Percentiles rank a stretch among this genome's conserved stretches.
Conservation (phyloP, 768 basidiomycete species). For the Rhodotorula taiwanensis region DNA sequence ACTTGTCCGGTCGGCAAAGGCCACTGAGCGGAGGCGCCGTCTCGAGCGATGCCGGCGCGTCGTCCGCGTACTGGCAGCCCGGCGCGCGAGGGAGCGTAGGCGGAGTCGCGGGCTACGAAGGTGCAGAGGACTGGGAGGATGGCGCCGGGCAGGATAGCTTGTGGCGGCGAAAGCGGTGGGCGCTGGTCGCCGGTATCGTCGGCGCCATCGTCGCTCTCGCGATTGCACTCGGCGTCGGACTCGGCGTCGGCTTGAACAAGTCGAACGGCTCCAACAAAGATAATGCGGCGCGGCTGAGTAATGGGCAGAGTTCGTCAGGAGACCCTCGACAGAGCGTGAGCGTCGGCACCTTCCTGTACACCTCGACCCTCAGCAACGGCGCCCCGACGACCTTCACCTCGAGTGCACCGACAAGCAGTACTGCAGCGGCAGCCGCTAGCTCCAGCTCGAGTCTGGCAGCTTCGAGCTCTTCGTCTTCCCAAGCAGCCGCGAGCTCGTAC, state of each 20-base stretch:
- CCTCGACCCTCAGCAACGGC: conserved; percentile 5
- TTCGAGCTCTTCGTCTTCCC: no score
- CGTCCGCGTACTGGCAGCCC: conserved; percentile 25
- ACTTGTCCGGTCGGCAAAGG: neutral
- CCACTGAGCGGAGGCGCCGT: neutral
- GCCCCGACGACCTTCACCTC: neutral
- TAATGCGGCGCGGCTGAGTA: conserved; percentile 13
- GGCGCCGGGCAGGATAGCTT: neutral
- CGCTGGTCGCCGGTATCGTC: conserved; percentile 10
- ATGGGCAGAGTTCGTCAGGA: neutral
- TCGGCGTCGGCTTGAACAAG: conserved; percentile 25
- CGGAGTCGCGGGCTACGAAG: neutral
- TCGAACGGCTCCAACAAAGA: neutral
- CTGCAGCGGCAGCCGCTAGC: no score
- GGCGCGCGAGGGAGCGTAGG: conserved; percentile 4
- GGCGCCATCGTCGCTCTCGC: conserved; percentile 14
- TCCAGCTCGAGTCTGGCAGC: no score
- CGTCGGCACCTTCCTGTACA: conserved; percentile 4
- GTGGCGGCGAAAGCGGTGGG: neutral
- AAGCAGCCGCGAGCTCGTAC: neutral
- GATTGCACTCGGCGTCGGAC: conserved; percentile 21
- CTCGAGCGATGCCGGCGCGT: neutral
- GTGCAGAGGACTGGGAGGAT: conserved; percentile 13
- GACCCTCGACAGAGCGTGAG: neutral
- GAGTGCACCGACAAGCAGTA: no score